Evolutionary conservation across 1,284 basidiomycete species (phyloP).

Genomic region (Cutaneotrichosporon dermatis): DNA sequence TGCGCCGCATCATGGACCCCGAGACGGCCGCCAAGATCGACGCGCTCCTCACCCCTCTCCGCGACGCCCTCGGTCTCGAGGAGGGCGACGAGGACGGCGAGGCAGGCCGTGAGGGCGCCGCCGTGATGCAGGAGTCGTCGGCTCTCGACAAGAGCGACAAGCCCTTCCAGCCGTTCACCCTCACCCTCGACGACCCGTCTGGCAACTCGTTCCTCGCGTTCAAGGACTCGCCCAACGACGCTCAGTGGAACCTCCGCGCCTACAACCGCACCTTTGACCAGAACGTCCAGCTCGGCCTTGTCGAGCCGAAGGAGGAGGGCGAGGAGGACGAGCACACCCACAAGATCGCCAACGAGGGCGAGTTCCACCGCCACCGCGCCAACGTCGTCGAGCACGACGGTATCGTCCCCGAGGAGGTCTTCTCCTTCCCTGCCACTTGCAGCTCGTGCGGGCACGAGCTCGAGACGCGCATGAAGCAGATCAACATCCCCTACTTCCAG

Average conservation of each 20-base stretch:
- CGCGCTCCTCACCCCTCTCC: constrained; percentile 63
- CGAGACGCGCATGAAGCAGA: constrained; percentile 91
- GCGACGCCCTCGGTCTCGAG: constrained; percentile 64
- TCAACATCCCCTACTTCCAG: constrained; percentile 98
- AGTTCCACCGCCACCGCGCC: constrained; percentile 17
- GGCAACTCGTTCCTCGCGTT: constrained; percentile 96
- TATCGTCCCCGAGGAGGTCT: constrained; percentile 72
- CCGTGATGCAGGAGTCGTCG: constrained; percentile 11
- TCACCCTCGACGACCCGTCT: constrained; percentile 84
- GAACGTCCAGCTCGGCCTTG: constrained; percentile 74
- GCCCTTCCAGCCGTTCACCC: constrained; percentile 70
- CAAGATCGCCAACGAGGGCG: constrained; percentile 47
- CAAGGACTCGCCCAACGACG: constrained; percentile 68
- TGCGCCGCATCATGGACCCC: constrained; percentile 78
- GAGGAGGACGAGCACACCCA: constrained; percentile 46
- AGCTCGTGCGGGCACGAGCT: constrained; percentile 80
- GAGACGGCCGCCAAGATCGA: constrained; percentile 75
- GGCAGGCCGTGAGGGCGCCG: constrained; percentile 32
- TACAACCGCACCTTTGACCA: constrained; percentile 81
- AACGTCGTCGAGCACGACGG: constrained; percentile 26
- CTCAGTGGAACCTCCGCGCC: constrained; percentile 87
- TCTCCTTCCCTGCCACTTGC: constrained; percentile 81
- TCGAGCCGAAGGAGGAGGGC: constrained; percentile 35
- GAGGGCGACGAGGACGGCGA: constrained; percentile 54
- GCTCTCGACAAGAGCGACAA: constrained; percentile 44